Conservation (phyloP, 371 early-diverging fungal species). For the Choanephora cucurbitarum region DNA sequence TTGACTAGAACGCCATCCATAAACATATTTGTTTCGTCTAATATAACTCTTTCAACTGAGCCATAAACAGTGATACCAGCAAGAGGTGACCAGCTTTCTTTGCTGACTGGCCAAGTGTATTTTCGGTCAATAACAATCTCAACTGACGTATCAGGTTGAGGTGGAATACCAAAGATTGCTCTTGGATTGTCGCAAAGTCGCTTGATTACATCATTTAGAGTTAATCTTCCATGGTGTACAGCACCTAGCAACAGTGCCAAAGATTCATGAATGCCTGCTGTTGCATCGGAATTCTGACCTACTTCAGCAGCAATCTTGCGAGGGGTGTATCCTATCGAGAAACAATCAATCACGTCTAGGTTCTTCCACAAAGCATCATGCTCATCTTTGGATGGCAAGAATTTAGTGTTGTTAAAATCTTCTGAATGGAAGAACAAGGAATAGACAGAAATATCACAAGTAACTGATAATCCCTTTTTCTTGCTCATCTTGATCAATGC, state of each 20-base stretch:
- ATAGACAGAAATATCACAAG: constrained; percentile 91
- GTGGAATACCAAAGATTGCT: constrained; percentile 84
- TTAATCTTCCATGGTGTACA: constrained; percentile 77
- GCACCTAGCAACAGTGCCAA: constrained; percentile 85
- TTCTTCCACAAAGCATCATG: constrained; percentile 81
- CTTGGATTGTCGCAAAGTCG: constrained; percentile 84
- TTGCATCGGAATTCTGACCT: constrained; percentile 42
- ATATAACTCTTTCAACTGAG: constrained; percentile 82
- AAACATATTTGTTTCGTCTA: constrained; percentile 79
- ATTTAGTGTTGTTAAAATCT: constrained; percentile 42
- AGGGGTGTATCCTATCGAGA: constrained; percentile 80
- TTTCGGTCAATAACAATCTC: constrained; percentile 80
- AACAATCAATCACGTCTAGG: constrained; percentile 84
- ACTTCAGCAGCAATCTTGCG: constrained; percentile 57
- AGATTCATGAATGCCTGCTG: constrained; percentile 71
- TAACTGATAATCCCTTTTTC: constrained; percentile 86
- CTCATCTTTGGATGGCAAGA: constrained; percentile 56
- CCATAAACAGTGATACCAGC: constrained; percentile 56
- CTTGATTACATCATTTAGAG: constrained; percentile 75
- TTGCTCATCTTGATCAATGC: constrained; percentile 83
- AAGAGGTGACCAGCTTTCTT: constrained; percentile 46
- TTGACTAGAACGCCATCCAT: constrained; percentile 75
- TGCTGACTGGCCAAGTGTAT: constrained; percentile 36
- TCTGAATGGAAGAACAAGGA: constrained; percentile 72
- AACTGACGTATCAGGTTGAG: constrained; percentile 86